Conservation (phyloP, 202 grass and related monocot genomes). For the Digitaria exilis region DNA sequence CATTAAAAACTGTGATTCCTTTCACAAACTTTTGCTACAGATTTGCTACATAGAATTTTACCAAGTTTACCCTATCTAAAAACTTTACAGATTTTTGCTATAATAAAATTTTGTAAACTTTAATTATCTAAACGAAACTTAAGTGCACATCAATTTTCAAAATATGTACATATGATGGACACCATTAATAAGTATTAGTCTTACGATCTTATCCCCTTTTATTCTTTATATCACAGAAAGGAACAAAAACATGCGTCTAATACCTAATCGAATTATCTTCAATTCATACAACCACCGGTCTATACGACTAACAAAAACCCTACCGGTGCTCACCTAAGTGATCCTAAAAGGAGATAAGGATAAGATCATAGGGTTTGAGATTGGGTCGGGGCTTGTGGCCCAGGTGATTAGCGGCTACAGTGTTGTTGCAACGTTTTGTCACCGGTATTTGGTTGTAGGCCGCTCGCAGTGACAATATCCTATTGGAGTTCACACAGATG, state of each 20-base stretch:
- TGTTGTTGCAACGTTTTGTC: conserved; percentile 14
- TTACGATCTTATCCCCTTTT: conserved; percentile 5
- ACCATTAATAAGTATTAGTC: neutral
- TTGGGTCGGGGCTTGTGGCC: neutral
- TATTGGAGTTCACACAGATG: neutral
- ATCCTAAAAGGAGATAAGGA: neutral
- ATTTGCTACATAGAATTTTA: too few relatives aligned
- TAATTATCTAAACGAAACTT: too few relatives aligned
- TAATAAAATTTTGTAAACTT: too few relatives aligned
- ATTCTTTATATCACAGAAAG: conserved; percentile 16
- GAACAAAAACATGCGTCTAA: neutral
- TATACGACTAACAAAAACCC: conserved; percentile 12
- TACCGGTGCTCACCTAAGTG: conserved; percentile 25
- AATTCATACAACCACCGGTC: conserved; percentile 14
- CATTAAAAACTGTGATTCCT: too few relatives aligned
- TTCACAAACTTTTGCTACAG: too few relatives aligned
- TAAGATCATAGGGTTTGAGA: neutral
- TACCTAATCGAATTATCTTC: neutral
- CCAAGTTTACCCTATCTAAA: too few relatives aligned
- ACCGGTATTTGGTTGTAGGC: neutral
- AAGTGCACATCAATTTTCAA: conserved; percentile 27
- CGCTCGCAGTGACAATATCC: neutral
- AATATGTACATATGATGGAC: neutral
- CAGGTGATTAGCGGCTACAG: neutral
- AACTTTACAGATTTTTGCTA: too few relatives aligned